These are phyloP conservation scores for Lyophyllum decastes DNA, from an alignment of 768 basidiomycete genomes.

Conservation along the genomic window DNA sequence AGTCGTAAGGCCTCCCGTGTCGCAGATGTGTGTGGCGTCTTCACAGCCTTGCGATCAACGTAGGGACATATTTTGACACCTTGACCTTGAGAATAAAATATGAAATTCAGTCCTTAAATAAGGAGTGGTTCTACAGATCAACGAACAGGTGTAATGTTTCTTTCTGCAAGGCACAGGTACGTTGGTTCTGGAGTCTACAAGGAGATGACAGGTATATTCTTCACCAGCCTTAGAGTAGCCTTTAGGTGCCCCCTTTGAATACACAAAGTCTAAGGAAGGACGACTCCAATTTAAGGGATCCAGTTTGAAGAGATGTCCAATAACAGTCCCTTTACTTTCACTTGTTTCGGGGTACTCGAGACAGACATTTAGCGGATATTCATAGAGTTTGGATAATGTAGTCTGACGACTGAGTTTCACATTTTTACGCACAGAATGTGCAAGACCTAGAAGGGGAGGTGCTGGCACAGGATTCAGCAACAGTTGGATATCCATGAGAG, in stretches of 20 bases:
- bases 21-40: background rate
- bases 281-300: background rate
- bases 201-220: background rate
- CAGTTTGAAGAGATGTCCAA: background rate
- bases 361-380: background rate
- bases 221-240: background rate
- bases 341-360: constrained; percentile 1
- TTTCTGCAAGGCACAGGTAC: background rate
- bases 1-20: background rate
- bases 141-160: constrained; percentile 1
- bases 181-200: background rate
- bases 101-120: background rate
- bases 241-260: background rate
- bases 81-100: background rate
- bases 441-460: background rate
- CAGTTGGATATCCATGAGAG: background rate
- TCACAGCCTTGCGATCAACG: background rate
- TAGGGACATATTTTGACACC: background rate
- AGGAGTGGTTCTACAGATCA: background rate
- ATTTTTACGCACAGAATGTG: background rate
- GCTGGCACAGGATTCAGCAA: background rate
- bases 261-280: background rate
- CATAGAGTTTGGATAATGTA: background rate
- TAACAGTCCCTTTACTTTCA: background rate
- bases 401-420: background rate